Evolutionary conservation across 345 rosid species (phyloP), one percentile per base, ranked within the genome.

Genomic region (Lagerstroemia speciosa): DNA sequence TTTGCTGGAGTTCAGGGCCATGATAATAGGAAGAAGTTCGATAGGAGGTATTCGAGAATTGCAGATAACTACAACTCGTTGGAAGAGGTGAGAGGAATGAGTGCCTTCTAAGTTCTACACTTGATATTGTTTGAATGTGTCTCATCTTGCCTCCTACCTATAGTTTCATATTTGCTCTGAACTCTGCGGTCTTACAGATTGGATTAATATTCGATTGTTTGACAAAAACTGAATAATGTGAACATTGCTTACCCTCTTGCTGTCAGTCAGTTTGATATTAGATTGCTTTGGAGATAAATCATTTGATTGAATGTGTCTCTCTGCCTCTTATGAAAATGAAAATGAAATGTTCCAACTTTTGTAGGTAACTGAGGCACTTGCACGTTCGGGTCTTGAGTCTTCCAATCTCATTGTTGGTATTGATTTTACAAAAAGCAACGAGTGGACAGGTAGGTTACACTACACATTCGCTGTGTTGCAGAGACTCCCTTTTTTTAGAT

Each of bases 361-460:
- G 67, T 78, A 91, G 99, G 99, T 94, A 40, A 89, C 96, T 0
- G 93, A 69, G 72, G 99, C 93, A 65, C 97, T 94, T 74, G 84
- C 91, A 34, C 84, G 57, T 52, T 86, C 98, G 17, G 99, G 99
- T 65, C 82, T 94, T 26, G 98, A 94, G 80, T 91, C 99, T 62
- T 94, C 98, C 34, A 94, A 94, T 83, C 97, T 94, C 72, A 82
- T 94, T n/a, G 93, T 94, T 66, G 99, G 99, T 72, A 84, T 94
- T 72, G 99, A 94, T 85, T 91, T 91, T 78, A 94, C 99, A 9
- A 94, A 94, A 84, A 94, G 99, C 82, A 94, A 94, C 8, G 97
- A 89, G 67, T 94, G 99, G 99, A 94, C 99, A 79, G 99, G 99
- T 91, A 41, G 41, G 69, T 58, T 8, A 74, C n/a, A n/a, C n/a